Evolutionary conservation across 2,329 filamentous ascomycete species (phyloP).

Genomic region (Alternaria gaisen): DNA sequence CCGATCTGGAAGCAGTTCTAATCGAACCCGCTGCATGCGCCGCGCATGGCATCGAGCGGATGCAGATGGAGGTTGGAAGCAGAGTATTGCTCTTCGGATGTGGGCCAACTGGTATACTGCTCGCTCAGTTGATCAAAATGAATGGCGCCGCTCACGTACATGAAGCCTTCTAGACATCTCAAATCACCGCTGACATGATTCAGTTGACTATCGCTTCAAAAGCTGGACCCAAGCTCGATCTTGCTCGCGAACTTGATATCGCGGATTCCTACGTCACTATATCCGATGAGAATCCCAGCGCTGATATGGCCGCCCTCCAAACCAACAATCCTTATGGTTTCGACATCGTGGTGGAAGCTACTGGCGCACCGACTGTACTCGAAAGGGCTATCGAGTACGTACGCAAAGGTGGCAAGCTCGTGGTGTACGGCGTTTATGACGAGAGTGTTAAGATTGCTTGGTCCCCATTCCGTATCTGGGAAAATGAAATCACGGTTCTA

Average conservation of each 20-base stretch:
- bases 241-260: conserved; percentile 62
- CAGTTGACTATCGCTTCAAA: conserved; percentile 73
- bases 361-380: conserved; percentile 72
- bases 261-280: conserved; percentile 60
- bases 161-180: not conserved
- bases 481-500: conserved; percentile 74
- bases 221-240: conserved; percentile 73
- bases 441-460: conserved; percentile 70
- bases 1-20: conserved; percentile 73
- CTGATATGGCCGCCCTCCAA: conserved; percentile 68
- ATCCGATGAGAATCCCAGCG: conserved; percentile 34
- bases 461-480: conserved; percentile 75
- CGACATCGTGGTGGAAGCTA: conserved; percentile 76
- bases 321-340: conserved; percentile 75
- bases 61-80: conserved; percentile 70
- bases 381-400: conserved; percentile 77
- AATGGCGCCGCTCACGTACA: conserved; percentile 71
- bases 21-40: conserved; percentile 76
- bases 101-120: conserved; percentile 71
- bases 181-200: not conserved
- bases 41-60: conserved; percentile 75
- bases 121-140: conserved; percentile 69
- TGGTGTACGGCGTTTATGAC: conserved; percentile 76
- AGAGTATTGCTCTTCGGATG: conserved; percentile 72
- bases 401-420: conserved; percentile 73